Base-by-base conservation (phyloP, 2,329 filamentous ascomycete species). In the Cytospora paraplurivora region DNA sequence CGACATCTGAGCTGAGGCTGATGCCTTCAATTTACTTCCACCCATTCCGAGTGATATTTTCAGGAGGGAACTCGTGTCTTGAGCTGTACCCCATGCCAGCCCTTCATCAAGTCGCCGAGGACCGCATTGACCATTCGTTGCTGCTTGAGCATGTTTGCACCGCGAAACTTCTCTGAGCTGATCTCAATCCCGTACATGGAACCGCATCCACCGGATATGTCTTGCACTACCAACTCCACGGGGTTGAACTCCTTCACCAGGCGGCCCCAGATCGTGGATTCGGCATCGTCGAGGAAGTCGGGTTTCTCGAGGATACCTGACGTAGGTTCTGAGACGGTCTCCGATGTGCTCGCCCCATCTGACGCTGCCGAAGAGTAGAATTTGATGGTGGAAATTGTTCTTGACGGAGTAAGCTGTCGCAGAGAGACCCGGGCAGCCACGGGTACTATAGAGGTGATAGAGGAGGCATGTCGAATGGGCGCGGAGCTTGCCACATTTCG, bases 151-250 rank as follows among this genome's bases (percentile, higher is more conserved):
- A 93, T 87, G 56, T 81, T 83, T 69, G 87, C 75, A 54, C 91
- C 92, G 60, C 82, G 81, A 76, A 96, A 96, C 70, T 81, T 83
- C 54, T 86, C 81, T 8, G 89, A 91, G 55, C 87, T 83, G 68
- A 95, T 87, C 71, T 93, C 88, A 68, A 96, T 89, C 62, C 87
- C 89, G 77, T 95, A 95, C 92, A 95, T 95, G 72, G 88, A 91
- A 11, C 91, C 91, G 77, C 91, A 96, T 35, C 91, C 91, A 64
- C 92, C 91, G 32, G 88, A 92, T 58, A 95, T 86, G 76, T 96
- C 91, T 74, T 89, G 88, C 11, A 95, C 90, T 75, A 87, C 75
- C 33, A 87, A 75, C 64, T 82, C 75, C 0, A 79, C 80, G 0
- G 84, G 83, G 1, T 73, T 67, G 62, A 86, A 83, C 70, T 82